Percentiles rank a stretch among this genome's conserved stretches.
Conservation (phyloP, 208 protist species). For the Trypanosoma melophagium region DNA sequence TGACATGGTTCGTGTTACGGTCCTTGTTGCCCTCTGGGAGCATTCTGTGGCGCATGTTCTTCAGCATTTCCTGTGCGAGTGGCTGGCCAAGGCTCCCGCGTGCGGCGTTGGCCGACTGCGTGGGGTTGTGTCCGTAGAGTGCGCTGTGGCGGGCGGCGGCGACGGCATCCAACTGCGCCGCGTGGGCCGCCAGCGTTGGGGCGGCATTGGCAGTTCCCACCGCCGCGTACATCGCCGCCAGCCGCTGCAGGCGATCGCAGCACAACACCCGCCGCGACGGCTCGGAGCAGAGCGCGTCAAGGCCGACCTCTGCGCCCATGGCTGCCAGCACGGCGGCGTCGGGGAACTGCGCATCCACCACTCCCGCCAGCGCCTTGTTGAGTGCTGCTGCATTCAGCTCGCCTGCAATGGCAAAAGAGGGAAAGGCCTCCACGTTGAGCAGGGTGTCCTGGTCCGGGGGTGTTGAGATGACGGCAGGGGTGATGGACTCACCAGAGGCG, state of each 20-base stretch:
- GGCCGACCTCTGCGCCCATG: constrained; percentile 26
- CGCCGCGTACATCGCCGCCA: constrained; percentile 16
- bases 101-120: neutral
- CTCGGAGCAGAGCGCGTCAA: constrained; percentile 11
- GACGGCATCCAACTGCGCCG: constrained; percentile 16
- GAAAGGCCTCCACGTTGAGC: constrained; percentile 16
- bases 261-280: constrained; percentile 3
- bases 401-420: constrained; percentile 11
- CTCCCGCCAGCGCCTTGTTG: neutral
- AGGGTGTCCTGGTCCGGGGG: constrained; percentile 5
- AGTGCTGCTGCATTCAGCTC: constrained; percentile 4
- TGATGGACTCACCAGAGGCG: neutral
- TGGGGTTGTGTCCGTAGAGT: constrained; percentile 11
- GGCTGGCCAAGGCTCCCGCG: constrained; percentile 27
- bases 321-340: constrained; percentile 13
- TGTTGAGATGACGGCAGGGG: constrained; percentile 6
- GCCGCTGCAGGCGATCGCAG: constrained; percentile 16
- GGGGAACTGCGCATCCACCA: constrained; percentile 24
- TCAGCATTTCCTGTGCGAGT: constrained; percentile 17
- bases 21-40: neutral
- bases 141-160: constrained; percentile 21
- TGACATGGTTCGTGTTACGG: constrained; percentile 1
- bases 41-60: constrained; percentile 25
- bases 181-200: constrained; percentile 17
- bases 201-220: constrained; percentile 2